Percentiles rank a stretch among this genome's conserved stretches.
Evolutionary conservation across 805 yeast species (phyloP).

Genomic region (Metahyphopichia silvanorum): DNA sequence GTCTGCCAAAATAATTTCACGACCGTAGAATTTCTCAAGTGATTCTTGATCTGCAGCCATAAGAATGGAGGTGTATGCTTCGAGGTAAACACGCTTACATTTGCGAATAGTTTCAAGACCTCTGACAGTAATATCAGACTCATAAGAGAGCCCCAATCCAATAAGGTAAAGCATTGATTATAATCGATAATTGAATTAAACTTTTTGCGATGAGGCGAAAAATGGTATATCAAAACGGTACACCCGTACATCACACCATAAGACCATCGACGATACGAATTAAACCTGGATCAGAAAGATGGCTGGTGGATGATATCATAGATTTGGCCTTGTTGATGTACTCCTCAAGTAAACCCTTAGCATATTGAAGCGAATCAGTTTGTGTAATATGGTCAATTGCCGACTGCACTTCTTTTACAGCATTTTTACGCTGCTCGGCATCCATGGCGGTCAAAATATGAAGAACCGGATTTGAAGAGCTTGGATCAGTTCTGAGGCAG

Average conservation of each 20-base stretch:
- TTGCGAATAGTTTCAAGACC: constrained; percentile 81
- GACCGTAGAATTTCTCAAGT: constrained; percentile 81
- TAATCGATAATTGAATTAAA: no score
- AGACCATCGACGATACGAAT: no score
- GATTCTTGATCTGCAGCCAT: constrained; percentile 84
- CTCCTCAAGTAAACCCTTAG: constrained; percentile 17
- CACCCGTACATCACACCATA: no score
- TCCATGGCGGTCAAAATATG: constrained; percentile 15
- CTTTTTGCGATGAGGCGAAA: no score
- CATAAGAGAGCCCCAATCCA: constrained; percentile 89
- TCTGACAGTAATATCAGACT: constrained; percentile 87
- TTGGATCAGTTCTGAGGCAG: constrained; percentile 20
- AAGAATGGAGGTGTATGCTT: constrained; percentile 90
- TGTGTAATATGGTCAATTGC: constrained; percentile 20
- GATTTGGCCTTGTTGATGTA: constrained; percentile 16
- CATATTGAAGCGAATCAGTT: constrained; percentile 22
- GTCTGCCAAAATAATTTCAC: constrained; percentile 84
- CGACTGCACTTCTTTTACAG: constrained; percentile 10
- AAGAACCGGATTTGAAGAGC: constrained; percentile 26
- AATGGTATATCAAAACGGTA: no score
- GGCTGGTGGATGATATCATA: constrained; percentile 5
- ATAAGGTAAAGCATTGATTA: constrained; percentile 75
- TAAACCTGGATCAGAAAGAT: not conserved
- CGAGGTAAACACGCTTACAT: constrained; percentile 89
- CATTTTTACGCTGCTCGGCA: constrained; percentile 12